A percentile compares a stretch with the other conserved stretches of the same genome.
These are phyloP conservation scores for Lablab purpureus DNA, from an alignment of 306 rosid species.

Conservation along the genomic window DNA sequence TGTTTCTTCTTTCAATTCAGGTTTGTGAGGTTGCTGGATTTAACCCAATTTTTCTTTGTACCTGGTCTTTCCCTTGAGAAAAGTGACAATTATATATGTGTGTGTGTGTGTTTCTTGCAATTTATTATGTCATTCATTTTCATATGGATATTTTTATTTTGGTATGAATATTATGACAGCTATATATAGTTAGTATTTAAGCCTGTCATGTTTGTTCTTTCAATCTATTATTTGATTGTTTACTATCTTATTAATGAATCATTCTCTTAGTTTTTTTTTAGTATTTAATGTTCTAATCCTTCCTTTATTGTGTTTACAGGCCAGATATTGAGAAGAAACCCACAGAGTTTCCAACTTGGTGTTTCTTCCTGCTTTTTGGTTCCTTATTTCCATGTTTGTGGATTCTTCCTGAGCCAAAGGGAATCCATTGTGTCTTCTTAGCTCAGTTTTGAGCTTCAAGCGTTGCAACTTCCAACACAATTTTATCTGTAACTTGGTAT, in stretches of 20 bases:
- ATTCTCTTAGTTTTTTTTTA: background rate
- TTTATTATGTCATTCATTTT: conserved; percentile 19
- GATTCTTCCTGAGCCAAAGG: conserved; percentile 41
- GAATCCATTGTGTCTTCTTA: background rate
- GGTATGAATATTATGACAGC: background rate
- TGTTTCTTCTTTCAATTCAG: conserved; percentile 31
- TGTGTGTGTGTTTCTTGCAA: conserved; percentile 25
- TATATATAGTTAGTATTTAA: conserved; percentile 23
- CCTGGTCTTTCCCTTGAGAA: background rate
- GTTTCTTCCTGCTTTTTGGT: background rate
- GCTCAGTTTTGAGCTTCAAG: conserved; percentile 37
- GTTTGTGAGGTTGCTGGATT: background rate
- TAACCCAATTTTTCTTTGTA: conserved; percentile 27
- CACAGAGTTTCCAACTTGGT: conserved; percentile 18
- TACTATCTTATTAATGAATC: background rate
- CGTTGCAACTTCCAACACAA: background rate
- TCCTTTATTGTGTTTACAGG: conserved; percentile 52
- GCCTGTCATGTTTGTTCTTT: conserved; percentile 29
- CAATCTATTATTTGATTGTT: conserved; percentile 35
- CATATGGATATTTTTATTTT: conserved; percentile 3
- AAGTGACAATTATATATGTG: background rate
- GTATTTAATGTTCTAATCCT: conserved; percentile 33
- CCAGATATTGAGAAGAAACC: conserved; percentile 41
- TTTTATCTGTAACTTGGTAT: background rate
- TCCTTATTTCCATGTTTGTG: conserved; percentile 31